A percentile compares a stretch with the other conserved stretches of the same genome.
Evolutionary conservation across 202 grass and related monocot genomes (phyloP).

Genomic region (Carex arenaria): DNA sequence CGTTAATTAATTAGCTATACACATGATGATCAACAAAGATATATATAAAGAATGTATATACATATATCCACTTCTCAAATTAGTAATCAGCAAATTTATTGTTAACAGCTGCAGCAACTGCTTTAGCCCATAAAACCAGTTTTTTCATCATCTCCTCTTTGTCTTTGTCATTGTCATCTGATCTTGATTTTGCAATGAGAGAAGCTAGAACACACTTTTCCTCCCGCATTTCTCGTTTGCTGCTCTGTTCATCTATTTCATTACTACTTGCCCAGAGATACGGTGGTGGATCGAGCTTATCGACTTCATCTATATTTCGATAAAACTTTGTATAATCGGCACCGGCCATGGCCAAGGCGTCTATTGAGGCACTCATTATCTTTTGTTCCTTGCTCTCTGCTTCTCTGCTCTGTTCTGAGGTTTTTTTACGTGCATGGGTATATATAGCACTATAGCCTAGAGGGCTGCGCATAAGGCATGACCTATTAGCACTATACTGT

Average conservation of each 20-base stretch:
- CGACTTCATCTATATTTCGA: constrained; percentile 6
- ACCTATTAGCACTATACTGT: background rate
- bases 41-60: background rate
- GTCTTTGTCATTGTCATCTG: background rate
- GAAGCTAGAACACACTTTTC: background rate
- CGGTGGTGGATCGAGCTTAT: background rate
- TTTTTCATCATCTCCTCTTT: constrained; percentile 4
- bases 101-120: constrained; percentile 23
- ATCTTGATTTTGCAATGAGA: background rate
- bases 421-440: background rate
- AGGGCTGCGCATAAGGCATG: background rate
- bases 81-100: background rate
- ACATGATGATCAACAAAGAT: background rate
- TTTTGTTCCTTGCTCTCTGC: background rate
- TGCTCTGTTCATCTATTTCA: background rate
- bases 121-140: constrained; percentile 32
- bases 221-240: too few relatives aligned
- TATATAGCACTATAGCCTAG: background rate
- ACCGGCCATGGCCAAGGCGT: constrained; percentile 41
- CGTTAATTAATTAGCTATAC: background rate
- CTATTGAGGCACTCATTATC: constrained; percentile 28
- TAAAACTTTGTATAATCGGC: constrained; percentile 17
- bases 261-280: constrained; percentile 26
- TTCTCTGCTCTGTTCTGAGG: background rate
- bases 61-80: background rate